Evolutionary conservation across 2,329 filamentous ascomycete genomes (phyloP).

Genomic region (Pyrenochaeta sp.): DNA sequence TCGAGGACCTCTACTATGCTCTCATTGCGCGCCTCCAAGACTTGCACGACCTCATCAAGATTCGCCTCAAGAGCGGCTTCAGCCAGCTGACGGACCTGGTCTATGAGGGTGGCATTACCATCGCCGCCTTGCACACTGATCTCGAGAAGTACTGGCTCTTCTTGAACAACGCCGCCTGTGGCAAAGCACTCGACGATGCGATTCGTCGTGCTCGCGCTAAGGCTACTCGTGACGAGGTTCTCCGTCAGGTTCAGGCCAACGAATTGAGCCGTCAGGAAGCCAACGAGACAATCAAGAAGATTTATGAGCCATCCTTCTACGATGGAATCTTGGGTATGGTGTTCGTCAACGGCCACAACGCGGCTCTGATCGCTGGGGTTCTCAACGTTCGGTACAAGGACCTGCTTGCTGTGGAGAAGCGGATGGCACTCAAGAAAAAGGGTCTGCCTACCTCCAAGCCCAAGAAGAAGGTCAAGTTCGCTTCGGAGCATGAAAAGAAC

Average conservation of each 20-base stretch:
- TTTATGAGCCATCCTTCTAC: constrained; percentile 23
- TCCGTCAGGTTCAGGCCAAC: constrained; percentile 13
- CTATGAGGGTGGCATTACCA: constrained; percentile 17
- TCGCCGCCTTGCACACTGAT: constrained; percentile 19
- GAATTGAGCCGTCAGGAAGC: constrained; percentile 19
- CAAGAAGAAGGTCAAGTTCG: constrained; percentile 5
- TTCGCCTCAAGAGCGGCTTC: constrained; percentile 37
- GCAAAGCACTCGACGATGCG: constrained; percentile 35
- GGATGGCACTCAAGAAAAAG: constrained; percentile 18
- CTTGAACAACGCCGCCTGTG: constrained; percentile 32
- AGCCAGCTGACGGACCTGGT: constrained; percentile 15
- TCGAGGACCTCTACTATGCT: constrained; percentile 44
- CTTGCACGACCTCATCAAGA: constrained; percentile 27
- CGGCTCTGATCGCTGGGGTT: constrained; percentile 34
- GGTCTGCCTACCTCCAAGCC: constrained; percentile 10
- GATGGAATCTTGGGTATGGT: constrained; percentile 24
- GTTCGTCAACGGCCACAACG: constrained; percentile 29
- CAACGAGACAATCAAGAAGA: constrained; percentile 17
- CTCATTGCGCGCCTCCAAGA: constrained; percentile 34
- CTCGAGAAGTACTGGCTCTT: constrained; percentile 31
- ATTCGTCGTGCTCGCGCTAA: constrained; percentile 26
- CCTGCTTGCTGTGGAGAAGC: constrained; percentile 29
- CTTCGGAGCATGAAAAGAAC: not conserved
- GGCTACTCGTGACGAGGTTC: constrained; percentile 24
- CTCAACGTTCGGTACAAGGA: constrained; percentile 37